Conservation (phyloP, 768 basidiomycete genomes). For the Boletus vermiculosoides region DNA sequence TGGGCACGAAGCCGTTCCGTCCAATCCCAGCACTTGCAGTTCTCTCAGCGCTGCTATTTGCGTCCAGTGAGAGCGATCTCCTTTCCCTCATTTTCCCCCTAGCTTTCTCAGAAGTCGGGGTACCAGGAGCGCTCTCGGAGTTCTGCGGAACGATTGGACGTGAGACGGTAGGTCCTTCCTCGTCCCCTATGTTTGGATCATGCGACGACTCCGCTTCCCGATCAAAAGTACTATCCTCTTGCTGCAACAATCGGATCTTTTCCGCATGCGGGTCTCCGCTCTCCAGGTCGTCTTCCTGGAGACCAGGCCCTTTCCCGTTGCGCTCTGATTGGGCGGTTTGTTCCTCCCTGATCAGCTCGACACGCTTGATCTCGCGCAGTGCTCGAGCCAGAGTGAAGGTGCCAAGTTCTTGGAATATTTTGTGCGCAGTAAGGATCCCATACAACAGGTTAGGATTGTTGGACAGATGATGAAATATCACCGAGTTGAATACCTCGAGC, state of each 20-base stretch:
- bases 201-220: conserved; percentile 25
- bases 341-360: conserved; percentile 72
- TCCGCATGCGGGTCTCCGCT: conserved; percentile 42
- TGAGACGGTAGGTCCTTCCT: conserved; percentile 19
- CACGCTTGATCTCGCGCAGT: conserved; percentile 77
- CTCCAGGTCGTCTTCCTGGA: conserved; percentile 27
- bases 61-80: conserved; percentile 51
- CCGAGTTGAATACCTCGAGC: conserved; percentile 88
- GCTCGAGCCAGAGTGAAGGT: conserved; percentile 89
- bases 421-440: conserved; percentile 79
- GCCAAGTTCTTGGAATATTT: conserved; percentile 84
- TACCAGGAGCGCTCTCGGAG: conserved; percentile 35
- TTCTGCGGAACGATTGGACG: conserved; percentile 45
- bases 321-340: conserved; percentile 39
- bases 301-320: conserved; percentile 17
- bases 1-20: conserved; percentile 90
- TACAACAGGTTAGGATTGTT: conserved; percentile 90
- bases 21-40: conserved; percentile 71
- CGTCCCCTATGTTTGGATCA: conserved; percentile 8
- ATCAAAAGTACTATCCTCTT: conserved; percentile 40
- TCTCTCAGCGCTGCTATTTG: conserved; percentile 56
- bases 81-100: conserved; percentile 89
- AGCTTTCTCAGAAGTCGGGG: conserved; percentile 75
- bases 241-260: conserved; percentile 64
- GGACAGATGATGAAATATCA: conserved; percentile 72